A percentile compares a stretch with the other conserved stretches of the same genome.
Conservation (phyloP, 495 filamentous ascomycete species). For the Aspergillus sclerotioniger region DNA sequence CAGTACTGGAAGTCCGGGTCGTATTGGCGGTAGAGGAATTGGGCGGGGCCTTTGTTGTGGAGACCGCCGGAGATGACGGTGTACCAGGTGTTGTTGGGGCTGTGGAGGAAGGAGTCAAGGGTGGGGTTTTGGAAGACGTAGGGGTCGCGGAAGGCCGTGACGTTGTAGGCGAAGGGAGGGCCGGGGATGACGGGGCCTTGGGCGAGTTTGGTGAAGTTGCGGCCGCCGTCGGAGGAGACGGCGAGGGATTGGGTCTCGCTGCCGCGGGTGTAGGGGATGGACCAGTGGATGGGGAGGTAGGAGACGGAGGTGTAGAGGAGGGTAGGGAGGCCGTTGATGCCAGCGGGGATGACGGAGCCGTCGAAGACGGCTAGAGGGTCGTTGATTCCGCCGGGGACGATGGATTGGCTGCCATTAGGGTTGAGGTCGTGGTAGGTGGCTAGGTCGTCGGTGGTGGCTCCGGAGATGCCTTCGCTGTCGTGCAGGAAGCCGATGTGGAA, state of each 20-base stretch:
- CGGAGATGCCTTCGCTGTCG: constrained; percentile 16
- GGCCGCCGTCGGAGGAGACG: constrained; percentile 19
- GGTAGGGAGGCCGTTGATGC: constrained; percentile 21
- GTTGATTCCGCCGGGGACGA: constrained; percentile 21
- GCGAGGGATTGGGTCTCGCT: constrained; percentile 24
- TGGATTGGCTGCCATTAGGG: constrained; percentile 13
- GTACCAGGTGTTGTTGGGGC: constrained; percentile 19
- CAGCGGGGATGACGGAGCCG: constrained; percentile 21
- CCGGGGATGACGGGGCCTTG: constrained; percentile 19
- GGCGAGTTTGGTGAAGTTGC: constrained; percentile 21
- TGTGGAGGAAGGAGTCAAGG: constrained; percentile 12
- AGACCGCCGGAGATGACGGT: constrained; percentile 21
- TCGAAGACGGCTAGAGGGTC: constrained; percentile 25
- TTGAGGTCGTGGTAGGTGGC: constrained; percentile 18
- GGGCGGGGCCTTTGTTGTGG: constrained; percentile 16
- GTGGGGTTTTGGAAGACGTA: constrained; percentile 21
- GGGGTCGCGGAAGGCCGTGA: constrained; percentile 25
- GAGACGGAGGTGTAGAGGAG: constrained; percentile 25
- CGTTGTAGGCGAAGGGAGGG: constrained; percentile 15
- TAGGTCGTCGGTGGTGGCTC: constrained; percentile 19
- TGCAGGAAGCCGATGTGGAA: constrained; percentile 27
- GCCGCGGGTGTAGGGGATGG: constrained; percentile 24
- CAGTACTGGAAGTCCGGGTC: constrained; percentile 19
- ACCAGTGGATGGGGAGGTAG: constrained; percentile 26
- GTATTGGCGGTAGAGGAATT: constrained; percentile 23